phyloP scores from a whole-genome alignment of 2,329 filamentous ascomycete genomes.

The Plectosphaerella cucumerina region DNA sequence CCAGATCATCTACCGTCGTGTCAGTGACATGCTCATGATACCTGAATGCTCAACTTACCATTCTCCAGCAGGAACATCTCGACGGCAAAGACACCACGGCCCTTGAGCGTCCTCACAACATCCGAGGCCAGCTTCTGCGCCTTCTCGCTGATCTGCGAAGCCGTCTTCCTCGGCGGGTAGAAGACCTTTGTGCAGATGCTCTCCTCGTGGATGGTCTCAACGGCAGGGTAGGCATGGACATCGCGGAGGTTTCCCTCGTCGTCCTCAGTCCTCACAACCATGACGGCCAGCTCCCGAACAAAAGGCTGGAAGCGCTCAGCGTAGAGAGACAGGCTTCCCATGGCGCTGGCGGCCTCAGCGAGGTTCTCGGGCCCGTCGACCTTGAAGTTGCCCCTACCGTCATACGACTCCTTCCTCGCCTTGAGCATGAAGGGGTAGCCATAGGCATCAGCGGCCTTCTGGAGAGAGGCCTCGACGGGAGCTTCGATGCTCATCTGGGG shows the following conservation, averaged over 20 bases:
- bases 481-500: constrained; percentile 62
- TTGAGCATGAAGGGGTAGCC: constrained; percentile 93
- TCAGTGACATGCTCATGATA: constrained; percentile 36
- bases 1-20: constrained; percentile 26
- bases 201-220: constrained; percentile 94
- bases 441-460: constrained; percentile 57
- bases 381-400: constrained; percentile 70
- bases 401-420: constrained; percentile 83
- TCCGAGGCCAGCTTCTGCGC: constrained; percentile 75
- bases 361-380: constrained; percentile 41
- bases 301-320: constrained; percentile 89
- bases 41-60: constrained; percentile 31
- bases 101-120: constrained; percentile 75
- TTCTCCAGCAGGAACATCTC: constrained; percentile 88
- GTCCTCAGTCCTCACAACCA: constrained; percentile 88
- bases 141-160: constrained; percentile 52
- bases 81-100: constrained; percentile 91
- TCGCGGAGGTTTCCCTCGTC: constrained; percentile 41
- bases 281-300: constrained; percentile 82
- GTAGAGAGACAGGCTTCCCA: constrained; percentile 72
- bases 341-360: constrained; percentile 61
- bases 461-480: constrained; percentile 56
- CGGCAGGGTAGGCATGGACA: constrained; percentile 74
- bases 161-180: constrained; percentile 72
- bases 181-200: constrained; percentile 93